phyloP scores from a whole-genome alignment of 768 basidiomycete genomes.

The Russula virescens region DNA sequence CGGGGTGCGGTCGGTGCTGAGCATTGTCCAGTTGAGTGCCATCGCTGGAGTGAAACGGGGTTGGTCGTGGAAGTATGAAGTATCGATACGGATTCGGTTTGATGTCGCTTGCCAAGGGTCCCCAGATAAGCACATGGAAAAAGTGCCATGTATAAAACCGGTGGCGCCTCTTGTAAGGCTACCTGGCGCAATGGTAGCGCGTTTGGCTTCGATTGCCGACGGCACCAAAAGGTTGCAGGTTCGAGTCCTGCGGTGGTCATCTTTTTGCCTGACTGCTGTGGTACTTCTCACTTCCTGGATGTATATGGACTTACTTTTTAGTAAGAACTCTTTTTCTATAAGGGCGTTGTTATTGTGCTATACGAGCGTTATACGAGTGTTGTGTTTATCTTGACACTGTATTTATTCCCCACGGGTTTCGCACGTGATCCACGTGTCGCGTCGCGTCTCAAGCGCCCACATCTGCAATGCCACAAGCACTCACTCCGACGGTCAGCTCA shows the following conservation, averaged over 20 bases:
- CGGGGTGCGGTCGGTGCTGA: constrained; percentile 50
- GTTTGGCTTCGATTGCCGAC: constrained; percentile 83
- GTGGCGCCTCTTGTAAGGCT: background rate
- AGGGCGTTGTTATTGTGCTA: no score
- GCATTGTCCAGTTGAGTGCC: constrained; percentile 78
- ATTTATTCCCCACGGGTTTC: no score
- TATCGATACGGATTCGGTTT: no score
- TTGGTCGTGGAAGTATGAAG: background rate
- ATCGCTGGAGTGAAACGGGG: constrained; percentile 5
- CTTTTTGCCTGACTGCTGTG: background rate
- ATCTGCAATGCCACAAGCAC: background rate
- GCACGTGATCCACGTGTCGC: constrained; percentile 10
- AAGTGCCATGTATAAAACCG: background rate
- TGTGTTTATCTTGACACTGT: no score
- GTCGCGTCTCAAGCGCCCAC: background rate
- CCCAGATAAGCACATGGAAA: background rate
- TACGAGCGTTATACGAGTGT: no score
- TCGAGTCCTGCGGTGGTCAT: constrained; percentile 82
- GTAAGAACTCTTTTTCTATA: no score
- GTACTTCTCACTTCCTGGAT: background rate
- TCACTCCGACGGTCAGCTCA: background rate
- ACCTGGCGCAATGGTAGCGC: constrained; percentile 94
- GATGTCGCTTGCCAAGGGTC: background rate
- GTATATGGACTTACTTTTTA: no score
- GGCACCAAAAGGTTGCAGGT: constrained; percentile 93